These are phyloP conservation scores for Haematococcus sp. DNA, from an alignment of 139 green algal species.

Conservation along the genomic window DNA sequence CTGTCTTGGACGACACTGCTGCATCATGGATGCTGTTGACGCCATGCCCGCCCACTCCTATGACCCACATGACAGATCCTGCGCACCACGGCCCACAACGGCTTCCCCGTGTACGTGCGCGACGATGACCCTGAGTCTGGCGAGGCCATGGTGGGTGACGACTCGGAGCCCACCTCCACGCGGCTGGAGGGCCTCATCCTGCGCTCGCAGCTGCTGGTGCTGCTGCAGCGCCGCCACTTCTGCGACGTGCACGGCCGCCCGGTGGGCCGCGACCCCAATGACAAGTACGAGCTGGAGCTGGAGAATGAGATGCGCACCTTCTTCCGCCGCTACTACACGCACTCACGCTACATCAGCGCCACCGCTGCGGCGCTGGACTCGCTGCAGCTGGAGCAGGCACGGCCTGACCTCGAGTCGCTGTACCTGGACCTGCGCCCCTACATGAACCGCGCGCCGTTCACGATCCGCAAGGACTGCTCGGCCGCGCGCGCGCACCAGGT, in stretches of 20 bases:
- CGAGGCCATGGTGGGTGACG: slow-evolving; percentile 2
- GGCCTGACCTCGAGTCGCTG: slow-evolving; percentile 19
- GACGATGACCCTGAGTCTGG: slow-evolving; percentile 10
- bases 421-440: slow-evolving; percentile 83
- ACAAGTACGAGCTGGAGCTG: slow-evolving; percentile 20
- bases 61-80: slow-evolving; percentile 38
- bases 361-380: slow-evolving; percentile 42
- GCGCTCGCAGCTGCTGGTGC: slow-evolving; percentile 79
- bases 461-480: slow-evolving; percentile 49
- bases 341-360: slow-evolving; percentile 57
- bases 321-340: slow-evolving; percentile 64
- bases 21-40: no score
- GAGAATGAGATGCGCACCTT: slow-evolving; percentile 77
- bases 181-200: slow-evolving; percentile 79
- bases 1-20: no score
- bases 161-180: slow-evolving; percentile 2
- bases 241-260: slow-evolving; percentile 52
- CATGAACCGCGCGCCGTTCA: slow-evolving; percentile 72
- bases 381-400: slow-evolving; percentile 29
- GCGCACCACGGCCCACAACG: slow-evolving; percentile 73
- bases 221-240: slow-evolving; percentile 64
- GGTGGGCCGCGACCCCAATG: slow-evolving; percentile 26
- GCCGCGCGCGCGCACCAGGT: slow-evolving; percentile 60
- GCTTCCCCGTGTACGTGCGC: slow-evolving; percentile 77
- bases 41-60: no score